phyloP scores from a whole-genome alignment of 202 grass and related monocot species.

The Musa balbisiana region DNA sequence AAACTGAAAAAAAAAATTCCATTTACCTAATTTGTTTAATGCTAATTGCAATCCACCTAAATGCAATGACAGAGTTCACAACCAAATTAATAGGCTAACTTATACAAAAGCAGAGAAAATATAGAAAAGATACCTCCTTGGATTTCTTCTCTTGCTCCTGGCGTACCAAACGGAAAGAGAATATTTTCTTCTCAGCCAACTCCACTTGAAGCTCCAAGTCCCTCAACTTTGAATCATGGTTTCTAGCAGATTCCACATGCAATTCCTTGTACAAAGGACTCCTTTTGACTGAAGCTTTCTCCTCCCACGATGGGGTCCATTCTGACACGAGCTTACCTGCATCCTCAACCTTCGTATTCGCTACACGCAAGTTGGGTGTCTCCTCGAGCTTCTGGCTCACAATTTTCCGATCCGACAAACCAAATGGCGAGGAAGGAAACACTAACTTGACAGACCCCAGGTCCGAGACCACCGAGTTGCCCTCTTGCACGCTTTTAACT shows the following conservation, averaged over 20 bases:
- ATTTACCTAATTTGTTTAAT: background rate
- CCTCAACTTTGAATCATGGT: conserved; percentile 41
- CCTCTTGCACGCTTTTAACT: conserved; percentile 32
- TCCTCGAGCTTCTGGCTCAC: conserved; percentile 3
- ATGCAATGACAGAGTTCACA: background rate
- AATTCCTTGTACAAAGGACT: conserved; percentile 58
- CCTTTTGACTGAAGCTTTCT: conserved; percentile 19
- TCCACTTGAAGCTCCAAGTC: conserved; percentile 50
- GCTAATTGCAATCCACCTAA: background rate
- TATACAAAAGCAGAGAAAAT: background rate
- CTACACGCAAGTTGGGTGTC: conserved; percentile 14
- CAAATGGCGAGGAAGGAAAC: background rate
- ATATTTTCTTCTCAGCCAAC: conserved; percentile 39
- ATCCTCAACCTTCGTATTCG: conserved; percentile 20
- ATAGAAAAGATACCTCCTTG: conserved; percentile 4
- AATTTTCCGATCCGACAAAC: conserved; percentile 8
- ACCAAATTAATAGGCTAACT: background rate
- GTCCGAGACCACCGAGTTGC: background rate
- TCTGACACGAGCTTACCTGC: conserved; percentile 15
- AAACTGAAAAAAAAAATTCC: too few relatives aligned
- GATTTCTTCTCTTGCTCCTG: conserved; percentile 24
- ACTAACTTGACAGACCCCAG: background rate
- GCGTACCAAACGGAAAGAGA: conserved; percentile 23
- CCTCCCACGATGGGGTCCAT: conserved; percentile 24
- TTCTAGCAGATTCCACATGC: conserved; percentile 40